phyloP scores from a whole-genome alignment of 2,329 filamentous ascomycete genomes.

The Penicillium brevicompactum region DNA sequence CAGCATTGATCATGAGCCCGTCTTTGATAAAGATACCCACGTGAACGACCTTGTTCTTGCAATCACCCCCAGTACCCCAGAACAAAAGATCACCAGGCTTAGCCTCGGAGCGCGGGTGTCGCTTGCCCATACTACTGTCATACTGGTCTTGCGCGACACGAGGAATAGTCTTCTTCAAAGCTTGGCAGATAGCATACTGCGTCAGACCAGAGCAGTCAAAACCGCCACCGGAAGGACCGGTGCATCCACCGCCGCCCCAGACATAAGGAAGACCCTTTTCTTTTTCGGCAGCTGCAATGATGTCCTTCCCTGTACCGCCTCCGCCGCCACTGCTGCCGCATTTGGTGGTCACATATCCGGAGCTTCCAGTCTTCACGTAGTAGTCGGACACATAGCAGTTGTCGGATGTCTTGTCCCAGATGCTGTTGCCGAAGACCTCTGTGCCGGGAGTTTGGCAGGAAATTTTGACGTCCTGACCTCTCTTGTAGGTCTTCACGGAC shows the following conservation, averaged over 20 bases:
- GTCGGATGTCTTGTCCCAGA: constrained; percentile 31
- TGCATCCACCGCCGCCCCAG: constrained; percentile 28
- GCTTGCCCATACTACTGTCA: constrained; percentile 21
- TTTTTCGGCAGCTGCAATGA: constrained; percentile 24
- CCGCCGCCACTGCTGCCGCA: constrained; percentile 10
- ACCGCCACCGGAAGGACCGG: constrained; percentile 23
- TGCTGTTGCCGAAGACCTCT: constrained; percentile 16
- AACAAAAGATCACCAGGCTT: constrained; percentile 29
- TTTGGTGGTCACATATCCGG: constrained; percentile 13
- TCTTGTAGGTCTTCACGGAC: constrained; percentile 18
- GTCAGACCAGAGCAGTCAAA: constrained; percentile 32
- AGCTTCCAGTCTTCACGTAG: constrained; percentile 29
- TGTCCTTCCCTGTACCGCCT: constrained; percentile 12
- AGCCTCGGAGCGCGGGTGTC: constrained; percentile 20
- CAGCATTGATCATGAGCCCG: constrained; percentile 29
- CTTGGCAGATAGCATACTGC: constrained; percentile 27
- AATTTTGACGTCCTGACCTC: constrained; percentile 10
- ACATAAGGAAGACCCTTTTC: constrained; percentile 30
- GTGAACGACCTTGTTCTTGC: constrained; percentile 21
- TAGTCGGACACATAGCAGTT: constrained; percentile 30
- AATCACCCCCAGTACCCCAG: constrained; percentile 25
- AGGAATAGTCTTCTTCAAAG: constrained; percentile 23
- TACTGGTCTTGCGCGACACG: constrained; percentile 29
- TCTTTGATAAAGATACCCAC: constrained; percentile 27
- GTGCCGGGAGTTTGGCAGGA: constrained; percentile 20